Percentiles rank a stretch among this genome's conserved stretches.
Evolutionary conservation across 1,139 yeast genomes (phyloP).

Genomic region (Schizosaccharomyces versatilis): DNA sequence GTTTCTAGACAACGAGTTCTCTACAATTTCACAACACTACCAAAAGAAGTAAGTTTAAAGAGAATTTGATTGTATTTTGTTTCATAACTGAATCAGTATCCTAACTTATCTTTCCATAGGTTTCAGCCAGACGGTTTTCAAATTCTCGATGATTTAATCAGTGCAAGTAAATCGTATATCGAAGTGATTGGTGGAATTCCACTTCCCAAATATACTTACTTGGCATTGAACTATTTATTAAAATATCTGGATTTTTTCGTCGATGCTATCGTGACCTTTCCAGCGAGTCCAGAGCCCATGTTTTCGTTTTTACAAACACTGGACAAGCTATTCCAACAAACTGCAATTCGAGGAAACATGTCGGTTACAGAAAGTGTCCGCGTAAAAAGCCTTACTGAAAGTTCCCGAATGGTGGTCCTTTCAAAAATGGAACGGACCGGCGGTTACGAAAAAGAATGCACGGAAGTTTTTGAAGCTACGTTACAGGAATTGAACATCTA

Average conservation of each 20-base stretch:
- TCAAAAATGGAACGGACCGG: background rate
- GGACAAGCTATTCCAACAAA: background rate
- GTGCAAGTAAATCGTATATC: background rate
- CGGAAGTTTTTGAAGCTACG: background rate
- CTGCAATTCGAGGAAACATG: background rate
- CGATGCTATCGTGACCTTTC: background rate
- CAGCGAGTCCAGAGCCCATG: background rate
- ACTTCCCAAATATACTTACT: background rate
- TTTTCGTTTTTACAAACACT: background rate
- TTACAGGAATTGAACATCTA: background rate
- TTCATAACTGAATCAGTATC: background rate
- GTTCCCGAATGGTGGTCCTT: background rate
- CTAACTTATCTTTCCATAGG: background rate
- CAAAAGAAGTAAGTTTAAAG: background rate
- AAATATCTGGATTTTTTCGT: background rate
- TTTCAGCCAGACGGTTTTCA: background rate
- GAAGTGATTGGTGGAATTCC: background rate
- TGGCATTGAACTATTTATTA: background rate
- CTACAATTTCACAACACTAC: background rate
- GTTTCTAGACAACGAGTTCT: background rate
- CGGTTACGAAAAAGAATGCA: background rate
- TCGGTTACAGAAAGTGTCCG: background rate
- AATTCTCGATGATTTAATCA: background rate
- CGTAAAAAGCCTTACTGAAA: background rate
- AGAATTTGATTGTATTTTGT: background rate